Evolutionary conservation across 164 flowering plant species (phyloP).

Genomic region (Paratinospora sagittata): DNA sequence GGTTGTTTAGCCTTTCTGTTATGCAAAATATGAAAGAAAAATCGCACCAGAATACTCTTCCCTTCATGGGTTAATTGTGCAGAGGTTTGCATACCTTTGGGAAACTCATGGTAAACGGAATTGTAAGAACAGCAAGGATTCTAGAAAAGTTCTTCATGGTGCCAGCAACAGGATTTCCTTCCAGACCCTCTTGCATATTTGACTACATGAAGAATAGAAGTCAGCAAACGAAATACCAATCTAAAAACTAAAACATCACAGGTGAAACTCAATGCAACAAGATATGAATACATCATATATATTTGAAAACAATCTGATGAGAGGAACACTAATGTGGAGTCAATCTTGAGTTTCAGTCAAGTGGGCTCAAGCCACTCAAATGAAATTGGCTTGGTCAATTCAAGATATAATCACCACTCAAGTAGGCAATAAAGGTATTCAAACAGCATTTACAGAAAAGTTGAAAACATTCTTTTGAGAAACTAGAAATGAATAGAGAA

Average conservation of each 20-base stretch:
- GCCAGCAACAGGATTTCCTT: constrained; percentile 77
- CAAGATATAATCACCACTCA: too few relatives aligned
- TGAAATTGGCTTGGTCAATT: too few relatives aligned
- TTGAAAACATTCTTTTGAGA: too few relatives aligned
- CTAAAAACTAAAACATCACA: not conserved
- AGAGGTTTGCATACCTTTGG: constrained; percentile 52
- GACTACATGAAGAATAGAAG: constrained; percentile 26
- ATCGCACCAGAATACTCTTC: not conserved
- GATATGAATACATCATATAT: not conserved
- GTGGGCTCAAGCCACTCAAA: not conserved
- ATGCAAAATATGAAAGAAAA: not conserved
- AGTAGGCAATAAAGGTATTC: too few relatives aligned
- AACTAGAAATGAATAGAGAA: too few relatives aligned
- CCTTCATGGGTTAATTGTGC: not conserved
- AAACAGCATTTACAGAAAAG: too few relatives aligned
- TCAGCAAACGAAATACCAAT: constrained; percentile 4
- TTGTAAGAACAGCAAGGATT: constrained; percentile 55
- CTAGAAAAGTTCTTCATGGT: constrained; percentile 74
- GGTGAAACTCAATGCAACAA: not conserved
- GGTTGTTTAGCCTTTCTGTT: not conserved
- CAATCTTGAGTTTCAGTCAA: not conserved
- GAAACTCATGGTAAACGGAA: constrained; percentile 72
- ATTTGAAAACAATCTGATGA: not conserved
- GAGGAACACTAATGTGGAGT: not conserved
- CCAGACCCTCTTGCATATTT: constrained; percentile 91